phyloP scores from a whole-genome alignment of 192 early-diverging fungal genomes.

The Podila horticola region DNA sequence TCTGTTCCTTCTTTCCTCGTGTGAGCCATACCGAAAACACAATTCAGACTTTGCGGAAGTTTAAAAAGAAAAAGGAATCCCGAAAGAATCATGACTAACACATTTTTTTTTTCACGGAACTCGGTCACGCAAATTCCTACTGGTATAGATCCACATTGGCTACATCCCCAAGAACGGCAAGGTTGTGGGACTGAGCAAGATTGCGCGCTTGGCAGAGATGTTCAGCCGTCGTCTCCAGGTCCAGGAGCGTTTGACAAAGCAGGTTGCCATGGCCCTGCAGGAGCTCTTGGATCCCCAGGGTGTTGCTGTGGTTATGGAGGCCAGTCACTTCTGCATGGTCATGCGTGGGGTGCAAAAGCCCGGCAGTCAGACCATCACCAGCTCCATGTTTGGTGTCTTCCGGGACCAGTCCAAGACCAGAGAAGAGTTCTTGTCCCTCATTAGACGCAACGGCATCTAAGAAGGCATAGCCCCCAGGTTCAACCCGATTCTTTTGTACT shows the following conservation, averaged over 20 bases:
- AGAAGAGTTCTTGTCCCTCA: constrained; percentile 95
- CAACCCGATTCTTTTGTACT: not conserved
- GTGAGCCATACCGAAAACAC: not conserved
- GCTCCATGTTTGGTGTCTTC: constrained; percentile 96
- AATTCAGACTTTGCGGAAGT: not conserved
- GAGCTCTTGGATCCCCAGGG: constrained; percentile 95
- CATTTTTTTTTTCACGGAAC: too few species aligned
- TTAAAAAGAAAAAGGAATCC: not conserved
- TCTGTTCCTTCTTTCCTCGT: too few species aligned
- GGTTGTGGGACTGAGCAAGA: constrained; percentile 95
- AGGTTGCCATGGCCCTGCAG: constrained; percentile 90
- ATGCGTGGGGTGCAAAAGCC: constrained; percentile 99
- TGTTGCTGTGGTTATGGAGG: constrained; percentile 98
- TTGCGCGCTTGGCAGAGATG: constrained; percentile 99
- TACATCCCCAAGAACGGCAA: constrained; percentile 93
- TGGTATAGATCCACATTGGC: constrained; percentile 85
- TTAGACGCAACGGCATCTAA: constrained; percentile 52
- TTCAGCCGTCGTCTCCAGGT: constrained; percentile 95
- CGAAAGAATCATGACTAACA: constrained; percentile 3
- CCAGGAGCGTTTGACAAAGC: constrained; percentile 98
- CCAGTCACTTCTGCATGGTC: constrained; percentile 96
- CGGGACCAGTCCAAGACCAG: constrained; percentile 90
- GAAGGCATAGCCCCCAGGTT: not conserved
- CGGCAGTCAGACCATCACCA: constrained; percentile 93
- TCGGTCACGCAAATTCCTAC: not conserved